Base-by-base conservation (phyloP, 2,329 filamentous ascomycete species). In the Lasiodiplodia sp. region DNA sequence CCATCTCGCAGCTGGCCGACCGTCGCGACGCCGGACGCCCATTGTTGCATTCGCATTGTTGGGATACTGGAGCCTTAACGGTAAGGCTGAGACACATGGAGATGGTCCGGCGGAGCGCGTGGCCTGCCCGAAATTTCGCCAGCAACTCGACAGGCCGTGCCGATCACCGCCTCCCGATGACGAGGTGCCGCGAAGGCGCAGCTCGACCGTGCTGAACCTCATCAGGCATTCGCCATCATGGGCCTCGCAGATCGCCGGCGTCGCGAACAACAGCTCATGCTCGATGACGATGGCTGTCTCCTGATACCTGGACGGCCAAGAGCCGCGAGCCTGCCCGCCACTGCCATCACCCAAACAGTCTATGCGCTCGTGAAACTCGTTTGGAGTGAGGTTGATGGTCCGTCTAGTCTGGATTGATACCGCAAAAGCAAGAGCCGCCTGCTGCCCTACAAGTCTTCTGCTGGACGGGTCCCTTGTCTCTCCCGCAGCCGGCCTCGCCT, bases 61-160 rank as follows among this genome's bases (percentile, higher is more conserved):
- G 18, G 44, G n/a, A 11, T n/a, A 8, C 21, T 10, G 8, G 21
- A 18, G 44, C 44, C 44, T 16, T 6, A 34, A 7, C n/a, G 58
- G 58, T 63, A 63, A 64, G 60, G 60, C 60, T 64, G 60, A 64
- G 60, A 64, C 60, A 64, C 60, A 25, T 23, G 28, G 60, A 18
- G 44, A 64, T 64, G 28, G 23, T 34, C 40, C 60, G 60, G 60
- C 47, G 60, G 38, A 64, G 60, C 60, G 60, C n/a, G 28, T 38
- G 28, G 28, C 18, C 37, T 64, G 44, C 28, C 60, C 60, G 60
- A 64, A 34, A 64, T 64, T 64, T 64, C 51, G 47, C 60, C 60
- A 57, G 55, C 34, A 37, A 12, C 28, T 47, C 18, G 44, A 14
- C 18, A 23, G 55, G 34, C 55, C 38, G 34, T 37, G 60, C 60